These are phyloP conservation scores for Aspergillus tanneri DNA, from an alignment of 2,329 filamentous ascomycete genomes.

Conservation along the genomic window DNA sequence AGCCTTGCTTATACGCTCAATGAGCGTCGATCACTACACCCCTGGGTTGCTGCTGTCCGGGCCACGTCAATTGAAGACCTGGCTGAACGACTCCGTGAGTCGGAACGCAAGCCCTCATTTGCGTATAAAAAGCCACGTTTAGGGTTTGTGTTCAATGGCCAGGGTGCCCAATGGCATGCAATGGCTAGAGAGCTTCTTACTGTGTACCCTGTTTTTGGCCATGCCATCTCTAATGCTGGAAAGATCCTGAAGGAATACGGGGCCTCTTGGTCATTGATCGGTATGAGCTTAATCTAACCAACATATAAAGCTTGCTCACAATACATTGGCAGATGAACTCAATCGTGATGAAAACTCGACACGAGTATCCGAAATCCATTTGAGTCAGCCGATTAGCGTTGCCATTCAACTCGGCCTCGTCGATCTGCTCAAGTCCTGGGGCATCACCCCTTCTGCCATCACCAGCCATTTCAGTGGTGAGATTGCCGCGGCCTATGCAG, in stretches of 20 bases:
- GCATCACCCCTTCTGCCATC: constrained; percentile 18
- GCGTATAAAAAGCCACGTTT: too few species aligned
- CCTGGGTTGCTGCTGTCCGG: too few species aligned
- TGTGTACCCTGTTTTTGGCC: constrained; percentile 14
- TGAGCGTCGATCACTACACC: too few species aligned
- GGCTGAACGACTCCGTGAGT: too few species aligned
- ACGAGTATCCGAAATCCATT: constrained; percentile 18
- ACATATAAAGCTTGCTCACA: too few species aligned
- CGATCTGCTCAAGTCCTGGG: constrained; percentile 20
- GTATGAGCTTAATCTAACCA: too few species aligned
- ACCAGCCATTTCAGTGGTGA: constrained; percentile 35
- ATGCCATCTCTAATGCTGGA: constrained; percentile 9
- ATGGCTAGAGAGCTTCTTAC: constrained; percentile 31
- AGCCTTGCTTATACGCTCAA: too few species aligned
- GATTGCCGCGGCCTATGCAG: constrained; percentile 33
- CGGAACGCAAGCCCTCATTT: too few species aligned
- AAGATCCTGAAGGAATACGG: constrained; percentile 1
- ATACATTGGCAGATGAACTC: too few species aligned
- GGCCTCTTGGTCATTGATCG: too few species aligned
- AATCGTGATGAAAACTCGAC: background rate
- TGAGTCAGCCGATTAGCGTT: constrained; percentile 29
- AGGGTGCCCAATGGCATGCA: constrained; percentile 34
- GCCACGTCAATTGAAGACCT: too few species aligned
- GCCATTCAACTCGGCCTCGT: constrained; percentile 35
- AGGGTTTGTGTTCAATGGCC: constrained; percentile 36